phyloP scores from a whole-genome alignment of 139 green algal genomes.

The Ettlia oleoabundans region DNA sequence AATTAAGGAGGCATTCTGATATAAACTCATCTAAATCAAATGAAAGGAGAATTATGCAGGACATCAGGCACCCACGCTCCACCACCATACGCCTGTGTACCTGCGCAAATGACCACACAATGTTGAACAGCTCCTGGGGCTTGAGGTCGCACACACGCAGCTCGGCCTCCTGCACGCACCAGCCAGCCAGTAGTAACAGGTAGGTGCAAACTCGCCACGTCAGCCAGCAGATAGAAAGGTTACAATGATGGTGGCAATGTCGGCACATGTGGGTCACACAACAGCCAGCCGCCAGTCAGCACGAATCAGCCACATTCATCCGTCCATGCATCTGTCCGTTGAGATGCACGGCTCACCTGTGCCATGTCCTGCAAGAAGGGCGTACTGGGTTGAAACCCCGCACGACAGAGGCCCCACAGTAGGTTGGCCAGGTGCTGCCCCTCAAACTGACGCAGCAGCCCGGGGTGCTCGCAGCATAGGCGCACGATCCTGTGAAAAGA shows the following conservation, averaged over 20 bases:
- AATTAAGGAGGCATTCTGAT: too few relatives aligned
- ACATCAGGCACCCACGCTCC: too few relatives aligned
- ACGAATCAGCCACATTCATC: too few relatives aligned
- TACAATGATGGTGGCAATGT: too few relatives aligned
- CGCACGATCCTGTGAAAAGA: neutral
- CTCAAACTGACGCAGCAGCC: slow-evolving; percentile 24
- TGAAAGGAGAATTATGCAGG: too few relatives aligned
- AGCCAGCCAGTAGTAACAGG: neutral
- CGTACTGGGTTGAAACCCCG: slow-evolving; percentile 14
- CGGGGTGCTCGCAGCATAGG: neutral
- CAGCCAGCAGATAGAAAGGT: too few relatives aligned
- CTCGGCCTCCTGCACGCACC: neutral
- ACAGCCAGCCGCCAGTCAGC: too few relatives aligned
- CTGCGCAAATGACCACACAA: slow-evolving; percentile 21
- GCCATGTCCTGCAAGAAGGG: slow-evolving; percentile 22
- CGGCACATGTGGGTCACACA: too few relatives aligned
- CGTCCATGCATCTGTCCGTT: neutral
- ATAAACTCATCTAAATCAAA: too few relatives aligned
- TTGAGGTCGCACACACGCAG: slow-evolving; percentile 22
- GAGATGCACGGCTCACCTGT: neutral
- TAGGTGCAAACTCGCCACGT: too few relatives aligned
- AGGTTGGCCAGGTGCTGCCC: slow-evolving; percentile 48
- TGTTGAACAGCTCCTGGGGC: slow-evolving; percentile 37
- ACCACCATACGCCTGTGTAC: too few relatives aligned
- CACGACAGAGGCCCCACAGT: slow-evolving; percentile 40